Percentiles rank a stretch among this genome's conserved stretches.
phyloP scores from a whole-genome alignment of 2,329 filamentous ascomycete species.

The Pseudogymnoascus sp. region DNA sequence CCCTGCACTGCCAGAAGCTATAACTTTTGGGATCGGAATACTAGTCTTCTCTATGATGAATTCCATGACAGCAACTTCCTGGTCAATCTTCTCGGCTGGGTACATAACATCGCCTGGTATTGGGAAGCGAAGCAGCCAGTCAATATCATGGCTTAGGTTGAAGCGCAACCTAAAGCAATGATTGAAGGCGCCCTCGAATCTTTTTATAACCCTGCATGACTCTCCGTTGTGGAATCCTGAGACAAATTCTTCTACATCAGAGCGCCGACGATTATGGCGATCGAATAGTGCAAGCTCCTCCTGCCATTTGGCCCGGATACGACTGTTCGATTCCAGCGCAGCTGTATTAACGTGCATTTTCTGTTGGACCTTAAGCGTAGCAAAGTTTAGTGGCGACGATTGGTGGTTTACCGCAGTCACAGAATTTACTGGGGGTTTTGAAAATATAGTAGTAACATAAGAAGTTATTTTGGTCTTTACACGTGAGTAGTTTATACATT shows the following conservation, averaged over 20 bases:
- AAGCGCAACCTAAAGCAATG: not conserved
- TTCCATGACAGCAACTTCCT: conserved; percentile 14
- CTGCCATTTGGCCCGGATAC: not conserved
- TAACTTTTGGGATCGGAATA: conserved; percentile 15
- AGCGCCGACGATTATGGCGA: not conserved
- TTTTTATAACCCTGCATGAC: not conserved
- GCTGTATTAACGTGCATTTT: not conserved
- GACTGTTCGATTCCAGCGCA: not conserved
- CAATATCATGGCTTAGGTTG: not conserved
- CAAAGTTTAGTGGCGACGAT: no score
- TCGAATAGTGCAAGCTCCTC: not conserved
- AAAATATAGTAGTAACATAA: no score
- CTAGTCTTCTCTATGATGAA: conserved; percentile 15
- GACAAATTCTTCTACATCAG: not conserved
- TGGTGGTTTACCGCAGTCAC: no score
- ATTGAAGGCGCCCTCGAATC: not conserved
- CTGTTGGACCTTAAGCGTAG: no score
- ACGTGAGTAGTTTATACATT: no score
- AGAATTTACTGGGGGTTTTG: no score
- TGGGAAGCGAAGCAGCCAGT: conserved; percentile 16
- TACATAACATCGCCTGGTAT: conserved; percentile 15
- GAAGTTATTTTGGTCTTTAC: no score
- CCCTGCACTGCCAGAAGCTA: conserved; percentile 10
- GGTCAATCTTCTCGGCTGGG: conserved; percentile 15
- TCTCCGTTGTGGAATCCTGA: not conserved